phyloP scores from a whole-genome alignment of 2,329 filamentous ascomycete species.

The Stagonosporopsis vannaccii region DNA sequence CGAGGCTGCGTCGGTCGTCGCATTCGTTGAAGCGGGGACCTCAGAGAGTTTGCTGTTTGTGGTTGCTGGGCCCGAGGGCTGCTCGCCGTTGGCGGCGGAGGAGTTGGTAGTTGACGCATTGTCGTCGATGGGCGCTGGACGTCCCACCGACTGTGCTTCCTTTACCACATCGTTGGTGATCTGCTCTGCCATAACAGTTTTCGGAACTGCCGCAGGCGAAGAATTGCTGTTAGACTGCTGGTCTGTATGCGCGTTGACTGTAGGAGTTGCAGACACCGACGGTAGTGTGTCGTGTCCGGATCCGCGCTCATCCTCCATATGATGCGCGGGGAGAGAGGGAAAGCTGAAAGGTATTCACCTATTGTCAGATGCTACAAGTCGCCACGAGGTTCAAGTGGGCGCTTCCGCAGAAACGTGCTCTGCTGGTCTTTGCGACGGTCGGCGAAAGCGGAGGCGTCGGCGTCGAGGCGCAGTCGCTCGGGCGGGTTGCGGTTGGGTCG shows the following conservation, averaged over 20 bases:
- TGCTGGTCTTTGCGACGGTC: slow-evolving; percentile 37
- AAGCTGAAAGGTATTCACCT: slow-evolving; percentile 48
- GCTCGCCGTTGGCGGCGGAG: slow-evolving; percentile 59
- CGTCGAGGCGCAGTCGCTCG: slow-evolving; percentile 30
- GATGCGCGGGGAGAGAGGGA: slow-evolving; percentile 25
- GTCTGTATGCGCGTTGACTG: slow-evolving; percentile 32
- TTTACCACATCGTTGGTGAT: slow-evolving; percentile 75
- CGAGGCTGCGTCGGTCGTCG: slow-evolving; percentile 27
- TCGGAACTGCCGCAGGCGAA: slow-evolving; percentile 54
- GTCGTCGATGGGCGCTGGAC: slow-evolving; percentile 69
- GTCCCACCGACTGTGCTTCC: slow-evolving; percentile 72
- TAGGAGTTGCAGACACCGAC: slow-evolving; percentile 26
- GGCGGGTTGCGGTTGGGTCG: slow-evolving; percentile 16
- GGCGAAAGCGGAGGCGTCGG: slow-evolving; percentile 45
- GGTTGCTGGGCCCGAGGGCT: slow-evolving; percentile 47
- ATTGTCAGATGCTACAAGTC: slow-evolving; percentile 48
- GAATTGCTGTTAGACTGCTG: slow-evolving; percentile 43
- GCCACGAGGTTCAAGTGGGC: slow-evolving; percentile 49
- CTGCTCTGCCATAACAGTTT: slow-evolving; percentile 77
- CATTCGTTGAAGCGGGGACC: slow-evolving; percentile 46
- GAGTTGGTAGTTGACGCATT: slow-evolving; percentile 67
- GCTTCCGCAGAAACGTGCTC: slow-evolving; percentile 51
- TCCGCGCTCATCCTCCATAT: slow-evolving; percentile 34
- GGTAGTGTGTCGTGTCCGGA: slow-evolving; percentile 28
- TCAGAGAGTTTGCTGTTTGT: slow-evolving; percentile 26